Conservation (phyloP, 495 filamentous ascomycete species). For the Penicillium soppii region DNA sequence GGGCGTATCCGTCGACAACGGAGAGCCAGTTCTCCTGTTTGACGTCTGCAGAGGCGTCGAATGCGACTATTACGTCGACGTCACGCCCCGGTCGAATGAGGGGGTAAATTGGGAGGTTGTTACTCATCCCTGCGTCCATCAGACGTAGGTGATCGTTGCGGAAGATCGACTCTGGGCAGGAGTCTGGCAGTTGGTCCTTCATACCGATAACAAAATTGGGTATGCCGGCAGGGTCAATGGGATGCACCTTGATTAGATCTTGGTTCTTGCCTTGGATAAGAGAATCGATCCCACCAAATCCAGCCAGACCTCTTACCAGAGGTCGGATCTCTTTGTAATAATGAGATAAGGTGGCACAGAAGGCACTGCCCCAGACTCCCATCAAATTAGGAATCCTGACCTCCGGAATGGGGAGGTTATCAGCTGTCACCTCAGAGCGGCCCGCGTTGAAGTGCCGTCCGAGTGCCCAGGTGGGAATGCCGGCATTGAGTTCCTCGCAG, state of each 20-base stretch:
- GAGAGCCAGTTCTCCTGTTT: slow-evolving; percentile 91
- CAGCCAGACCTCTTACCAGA: slow-evolving; percentile 66
- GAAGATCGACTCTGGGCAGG: slow-evolving; percentile 72
- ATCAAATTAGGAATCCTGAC: slow-evolving; percentile 75
- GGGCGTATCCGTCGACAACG: slow-evolving; percentile 87
- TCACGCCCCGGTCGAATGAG: slow-evolving; percentile 82
- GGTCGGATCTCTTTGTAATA: slow-evolving; percentile 94
- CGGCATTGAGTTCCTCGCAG: slow-evolving; percentile 86
- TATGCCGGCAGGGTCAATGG: slow-evolving; percentile 82
- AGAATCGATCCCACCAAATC: slow-evolving; percentile 77
- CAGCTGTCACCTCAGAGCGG: slow-evolving; percentile 52
- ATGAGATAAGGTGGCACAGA: slow-evolving; percentile 91
- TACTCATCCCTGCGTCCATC: slow-evolving; percentile 98
- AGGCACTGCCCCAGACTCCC: slow-evolving; percentile 93
- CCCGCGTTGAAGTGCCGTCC: slow-evolving; percentile 80
- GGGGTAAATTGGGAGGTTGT: slow-evolving; percentile 94
- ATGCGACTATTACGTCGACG: slow-evolving; percentile 87
- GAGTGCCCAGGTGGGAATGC: slow-evolving; percentile 92
- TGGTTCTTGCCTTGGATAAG: slow-evolving; percentile 79
- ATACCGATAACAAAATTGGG: slow-evolving; percentile 86
- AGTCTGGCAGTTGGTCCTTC: slow-evolving; percentile 67
- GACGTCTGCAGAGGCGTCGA: slow-evolving; percentile 82
- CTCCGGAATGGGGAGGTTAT: slow-evolving; percentile 71
- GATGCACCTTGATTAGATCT: slow-evolving; percentile 84
- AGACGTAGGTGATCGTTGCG: slow-evolving; percentile 71